phyloP scores from a whole-genome alignment of 176 grass and related monocot genomes.

The Ananas comosus region DNA sequence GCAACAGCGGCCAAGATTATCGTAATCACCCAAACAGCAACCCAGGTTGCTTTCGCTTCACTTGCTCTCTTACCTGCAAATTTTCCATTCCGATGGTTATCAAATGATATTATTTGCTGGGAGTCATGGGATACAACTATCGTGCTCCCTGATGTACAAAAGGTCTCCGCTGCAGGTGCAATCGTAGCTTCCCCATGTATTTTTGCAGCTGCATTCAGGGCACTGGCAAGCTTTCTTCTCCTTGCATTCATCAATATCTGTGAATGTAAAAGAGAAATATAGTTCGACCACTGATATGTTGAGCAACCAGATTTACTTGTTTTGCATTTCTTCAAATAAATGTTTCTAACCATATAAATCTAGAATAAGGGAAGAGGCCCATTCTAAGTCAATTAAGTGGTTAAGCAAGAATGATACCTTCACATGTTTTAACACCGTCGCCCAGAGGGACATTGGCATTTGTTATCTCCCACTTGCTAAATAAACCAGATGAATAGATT shows the following conservation, averaged over 20 bases:
- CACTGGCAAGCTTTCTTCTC: constrained; percentile 36
- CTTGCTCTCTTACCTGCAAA: constrained; percentile 52
- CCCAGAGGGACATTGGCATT: constrained; percentile 27
- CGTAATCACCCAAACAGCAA: constrained; percentile 56
- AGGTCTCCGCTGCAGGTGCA: constrained; percentile 18
- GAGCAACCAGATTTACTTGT: not conserved
- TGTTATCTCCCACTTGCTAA: constrained; percentile 17
- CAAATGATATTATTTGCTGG: not conserved
- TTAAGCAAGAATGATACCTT: constrained; percentile 4
- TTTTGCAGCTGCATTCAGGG: constrained; percentile 35
- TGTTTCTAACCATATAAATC: not conserved
- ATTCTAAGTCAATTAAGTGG: not conserved
- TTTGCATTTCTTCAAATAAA: not conserved
- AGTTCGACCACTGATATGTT: not conserved
- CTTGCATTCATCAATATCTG: constrained; percentile 38
- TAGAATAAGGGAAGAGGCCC: not conserved
- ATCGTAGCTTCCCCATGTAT: constrained; percentile 33
- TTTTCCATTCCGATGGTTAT: constrained; percentile 15
- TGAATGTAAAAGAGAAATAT: not conserved
- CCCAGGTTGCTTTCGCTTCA: constrained; percentile 59
- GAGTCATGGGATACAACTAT: not conserved
- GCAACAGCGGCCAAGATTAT: constrained; percentile 32
- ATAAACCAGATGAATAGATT: constrained; percentile 1
- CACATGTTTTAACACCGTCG: constrained; percentile 21
- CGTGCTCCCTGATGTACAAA: constrained; percentile 33